Conservation (phyloP, 2,329 filamentous ascomycete species). For the Penicillium sp. region DNA sequence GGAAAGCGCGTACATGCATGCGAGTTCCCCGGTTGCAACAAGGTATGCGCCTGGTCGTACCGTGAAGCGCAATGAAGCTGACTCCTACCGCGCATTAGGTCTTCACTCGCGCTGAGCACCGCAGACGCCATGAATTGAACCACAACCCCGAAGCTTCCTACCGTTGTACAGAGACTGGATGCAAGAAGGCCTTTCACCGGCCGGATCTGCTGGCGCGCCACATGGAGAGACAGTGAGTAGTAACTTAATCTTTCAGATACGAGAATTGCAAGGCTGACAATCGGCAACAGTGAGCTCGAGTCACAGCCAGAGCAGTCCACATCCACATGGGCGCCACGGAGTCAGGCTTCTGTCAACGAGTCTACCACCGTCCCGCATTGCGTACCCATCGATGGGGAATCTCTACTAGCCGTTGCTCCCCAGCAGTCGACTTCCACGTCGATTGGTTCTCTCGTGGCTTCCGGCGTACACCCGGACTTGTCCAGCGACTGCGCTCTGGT, state of each 20-base stretch:
- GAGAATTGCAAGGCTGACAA: constrained; percentile 10
- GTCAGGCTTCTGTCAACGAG: constrained; percentile 22
- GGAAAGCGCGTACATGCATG: constrained; percentile 50
- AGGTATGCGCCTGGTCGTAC: constrained; percentile 34
- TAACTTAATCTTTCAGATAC: background rate
- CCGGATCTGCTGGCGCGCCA: constrained; percentile 46
- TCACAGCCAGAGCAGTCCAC: constrained; percentile 28
- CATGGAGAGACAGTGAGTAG: constrained; percentile 48
- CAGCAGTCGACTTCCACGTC: constrained; percentile 34
- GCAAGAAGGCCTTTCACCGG: constrained; percentile 48
- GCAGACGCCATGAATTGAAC: constrained; percentile 48
- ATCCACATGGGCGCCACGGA: constrained; percentile 25
- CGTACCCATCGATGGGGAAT: constrained; percentile 21
- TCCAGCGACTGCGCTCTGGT: constrained; percentile 30
- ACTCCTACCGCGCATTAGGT: constrained; percentile 30
- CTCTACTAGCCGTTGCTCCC: constrained; percentile 26
- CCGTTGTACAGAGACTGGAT: constrained; percentile 42
- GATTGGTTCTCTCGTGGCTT: constrained; percentile 35
- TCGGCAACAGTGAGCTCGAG: constrained; percentile 32
- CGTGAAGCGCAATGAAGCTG: constrained; percentile 9
- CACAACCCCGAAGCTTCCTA: constrained; percentile 48
- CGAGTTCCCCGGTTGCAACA: constrained; percentile 46
- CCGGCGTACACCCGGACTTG: constrained; percentile 33
- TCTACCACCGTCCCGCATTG: constrained; percentile 20
- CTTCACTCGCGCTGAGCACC: constrained; percentile 49